Base-by-base conservation (phyloP, 139 green algal genomes). In the Yamagishiella unicocca region DNA sequence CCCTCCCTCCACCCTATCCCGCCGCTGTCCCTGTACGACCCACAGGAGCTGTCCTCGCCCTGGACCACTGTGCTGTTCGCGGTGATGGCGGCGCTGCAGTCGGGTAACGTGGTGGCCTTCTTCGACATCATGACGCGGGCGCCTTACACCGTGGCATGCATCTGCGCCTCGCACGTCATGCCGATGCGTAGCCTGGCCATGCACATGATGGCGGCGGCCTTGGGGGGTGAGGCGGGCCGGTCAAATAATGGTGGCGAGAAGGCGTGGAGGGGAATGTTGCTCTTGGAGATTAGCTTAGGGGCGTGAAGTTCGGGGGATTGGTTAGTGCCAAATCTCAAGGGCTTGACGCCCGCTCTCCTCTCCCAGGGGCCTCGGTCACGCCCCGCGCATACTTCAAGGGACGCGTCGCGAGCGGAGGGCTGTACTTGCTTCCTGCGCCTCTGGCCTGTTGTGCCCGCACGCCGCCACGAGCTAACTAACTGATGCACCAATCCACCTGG, bases 111-210 rank as follows among this genome's bases (percentile, higher is more conserved):
- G 37, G 21, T 86, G 31, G 80, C 62, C 19, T 85, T 85, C 62
- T 77, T 77, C 79, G 42, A 66, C 6, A 29, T 85, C 2, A 40
- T 85, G 62, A 0, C 17, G 8, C 79, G 43, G 31, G 79, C 79
- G 27, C 81, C 81, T 14, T 87, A 87, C 81, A 64, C 25, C 40
- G 64, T 87, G 45, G 64, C 81, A 19, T 67, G 37, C 64, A 37
- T 87, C n/a, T 54, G 31, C 22, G 64, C 64, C 45, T 70, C 43
- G 4, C 66, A 87, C 62, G 45, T 87, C 25, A 37, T 79, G 81
- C 64, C 64, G 21, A 68, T 87, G 66, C 43, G 81, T 4, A 40
- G 17, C 4, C 37, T n/a, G 22, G 66, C 61, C 27, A 45, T 87
- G 66, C n/a, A 58, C 35, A 68, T 78, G n/a, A 53, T 87, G 81